Base-by-base conservation (phyloP, 2,329 filamentous ascomycete species). In the Pseudonectria foliicola region DNA sequence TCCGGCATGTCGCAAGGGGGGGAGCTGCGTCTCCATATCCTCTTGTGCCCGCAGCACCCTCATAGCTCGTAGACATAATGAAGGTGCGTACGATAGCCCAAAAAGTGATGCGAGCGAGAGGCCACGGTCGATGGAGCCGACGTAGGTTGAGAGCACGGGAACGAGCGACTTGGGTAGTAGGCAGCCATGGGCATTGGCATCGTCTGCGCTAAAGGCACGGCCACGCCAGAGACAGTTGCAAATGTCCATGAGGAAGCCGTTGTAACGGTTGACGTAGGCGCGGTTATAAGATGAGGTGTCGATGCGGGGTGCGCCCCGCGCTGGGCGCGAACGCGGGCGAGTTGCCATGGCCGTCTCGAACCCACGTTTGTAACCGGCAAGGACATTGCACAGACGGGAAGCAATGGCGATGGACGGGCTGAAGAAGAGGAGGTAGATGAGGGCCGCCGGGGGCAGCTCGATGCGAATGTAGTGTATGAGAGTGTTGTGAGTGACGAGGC, bases 211-310 rank as follows among this genome's bases (percentile, higher is more conserved):
- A 39, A 93, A 81, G 1, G 82, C 86, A 10, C 80, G 75, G 14
- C 76, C 75, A 7, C 85, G 75, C 86, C 86, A 93, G 30, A 92
- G 58, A 33, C 84, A 77, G 54, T 93, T 93, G 65, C 85, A 89
- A 23, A 88, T 73, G 54, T 94, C 87, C 77, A 92, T 89, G 23
- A 93, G 71, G 55, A 83, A 88, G 14, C 82, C 82, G 55, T 94
- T 94, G 63, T 92, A 89, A 15, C 72, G 63, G 44, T 77, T 75
- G 27, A 87, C 74, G 37, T 82, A 75, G 23, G 67, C 61, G 27
- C 73, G 67, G 18, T 77, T 68, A 42, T 80, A 82, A 10, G 63
- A 56, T 13, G 57, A 55, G 6, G 57, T 52, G 40, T 62, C 53
- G 28, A 63, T 50, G 7, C 44, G 49, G 13, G 51, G 49, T 30